Conservation (phyloP, 805 yeast genomes). For the Candida jianshihensis region DNA sequence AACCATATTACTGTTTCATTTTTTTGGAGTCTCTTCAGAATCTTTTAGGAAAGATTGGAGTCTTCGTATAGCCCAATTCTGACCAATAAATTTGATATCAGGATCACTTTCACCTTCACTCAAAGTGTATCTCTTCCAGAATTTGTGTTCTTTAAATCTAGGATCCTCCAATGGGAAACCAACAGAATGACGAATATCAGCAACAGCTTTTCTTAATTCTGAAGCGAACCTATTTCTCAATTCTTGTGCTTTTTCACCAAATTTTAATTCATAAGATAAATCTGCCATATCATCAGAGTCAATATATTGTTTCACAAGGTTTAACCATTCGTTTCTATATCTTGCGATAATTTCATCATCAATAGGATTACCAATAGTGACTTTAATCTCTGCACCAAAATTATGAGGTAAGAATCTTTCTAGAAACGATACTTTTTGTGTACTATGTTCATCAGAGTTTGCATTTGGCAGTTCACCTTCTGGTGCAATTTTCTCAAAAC, state of each 20-base stretch:
- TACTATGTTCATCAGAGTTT: background rate
- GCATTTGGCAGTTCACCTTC: conserved; percentile 37
- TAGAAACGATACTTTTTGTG: conserved; percentile 24
- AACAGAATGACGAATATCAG: conserved; percentile 33
- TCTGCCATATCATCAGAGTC: conserved; percentile 48
- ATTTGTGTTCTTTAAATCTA: conserved; percentile 56
- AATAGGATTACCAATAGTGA: conserved; percentile 66
- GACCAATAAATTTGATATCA: conserved; percentile 64
- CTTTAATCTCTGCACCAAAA: conserved; percentile 58
- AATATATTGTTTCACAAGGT: conserved; percentile 46
- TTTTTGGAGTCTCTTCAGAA: too few relatives aligned
- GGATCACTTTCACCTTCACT: conserved; percentile 65
- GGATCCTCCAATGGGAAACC: conserved; percentile 58
- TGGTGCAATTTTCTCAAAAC: conserved; percentile 83
- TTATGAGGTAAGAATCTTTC: conserved; percentile 56
- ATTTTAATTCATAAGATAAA: conserved; percentile 51
- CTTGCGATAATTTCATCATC: conserved; percentile 50
- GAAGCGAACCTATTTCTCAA: conserved; percentile 68
- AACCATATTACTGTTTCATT: too few relatives aligned
- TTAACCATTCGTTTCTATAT: conserved; percentile 67
- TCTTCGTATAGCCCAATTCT: conserved; percentile 77
- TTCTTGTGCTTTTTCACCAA: conserved; percentile 57
- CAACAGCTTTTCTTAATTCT: conserved; percentile 56
- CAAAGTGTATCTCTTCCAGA: conserved; percentile 66
- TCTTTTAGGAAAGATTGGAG: conserved; percentile 42